These are phyloP conservation scores for Houttuynia cordata DNA, from an alignment of 164 flowering plant genomes.

Conservation along the genomic window DNA sequence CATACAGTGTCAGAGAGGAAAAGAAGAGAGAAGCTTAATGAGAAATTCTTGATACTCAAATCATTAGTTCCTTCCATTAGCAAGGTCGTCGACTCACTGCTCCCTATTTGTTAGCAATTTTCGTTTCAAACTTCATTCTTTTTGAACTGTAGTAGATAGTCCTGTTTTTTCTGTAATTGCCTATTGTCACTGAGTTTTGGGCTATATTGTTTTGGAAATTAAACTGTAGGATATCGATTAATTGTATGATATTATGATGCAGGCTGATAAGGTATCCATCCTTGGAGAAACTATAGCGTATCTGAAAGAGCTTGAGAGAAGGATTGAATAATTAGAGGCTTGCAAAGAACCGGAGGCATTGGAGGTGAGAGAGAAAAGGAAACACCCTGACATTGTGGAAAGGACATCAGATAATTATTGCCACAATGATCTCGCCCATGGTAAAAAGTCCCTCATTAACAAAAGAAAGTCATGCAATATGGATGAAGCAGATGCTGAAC, in stretches of 20 bases:
- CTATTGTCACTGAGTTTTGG: too few relatives aligned
- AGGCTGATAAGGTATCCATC: slow-evolving; percentile 63
- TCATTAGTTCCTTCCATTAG: slow-evolving; percentile 53
- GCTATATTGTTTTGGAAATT: too few relatives aligned
- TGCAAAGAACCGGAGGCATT: slow-evolving; percentile 24
- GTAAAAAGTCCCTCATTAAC: slow-evolving; percentile 25
- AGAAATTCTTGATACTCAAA: slow-evolving; percentile 44
- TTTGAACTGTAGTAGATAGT: too few relatives aligned
- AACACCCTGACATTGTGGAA: slow-evolving; percentile 34
- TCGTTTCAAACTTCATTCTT: too few relatives aligned
- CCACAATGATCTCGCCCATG: slow-evolving; percentile 11
- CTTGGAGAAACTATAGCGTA: slow-evolving; percentile 60
- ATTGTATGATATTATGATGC: slow-evolving; percentile 12
- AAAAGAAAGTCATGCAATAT: slow-evolving; percentile 62
- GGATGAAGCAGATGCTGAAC: slow-evolving; percentile 30
- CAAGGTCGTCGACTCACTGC: slow-evolving; percentile 33
- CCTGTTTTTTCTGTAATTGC: too few relatives aligned
- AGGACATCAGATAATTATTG: slow-evolving; percentile 63
- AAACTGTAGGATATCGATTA: too few relatives aligned
- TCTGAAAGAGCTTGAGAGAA: slow-evolving; percentile 66
- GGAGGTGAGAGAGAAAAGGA: slow-evolving; percentile 30
- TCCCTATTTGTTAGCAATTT: too few relatives aligned
- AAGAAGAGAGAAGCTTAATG: slow-evolving; percentile 36
- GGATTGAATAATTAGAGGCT: slow-evolving; percentile 58
- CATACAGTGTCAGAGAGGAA: slow-evolving; percentile 28